Percentiles rank a stretch among this genome's conserved stretches.
Evolutionary conservation across 2,329 filamentous ascomycete species (phyloP).

Genomic region (Diplodia scrobiculata): DNA sequence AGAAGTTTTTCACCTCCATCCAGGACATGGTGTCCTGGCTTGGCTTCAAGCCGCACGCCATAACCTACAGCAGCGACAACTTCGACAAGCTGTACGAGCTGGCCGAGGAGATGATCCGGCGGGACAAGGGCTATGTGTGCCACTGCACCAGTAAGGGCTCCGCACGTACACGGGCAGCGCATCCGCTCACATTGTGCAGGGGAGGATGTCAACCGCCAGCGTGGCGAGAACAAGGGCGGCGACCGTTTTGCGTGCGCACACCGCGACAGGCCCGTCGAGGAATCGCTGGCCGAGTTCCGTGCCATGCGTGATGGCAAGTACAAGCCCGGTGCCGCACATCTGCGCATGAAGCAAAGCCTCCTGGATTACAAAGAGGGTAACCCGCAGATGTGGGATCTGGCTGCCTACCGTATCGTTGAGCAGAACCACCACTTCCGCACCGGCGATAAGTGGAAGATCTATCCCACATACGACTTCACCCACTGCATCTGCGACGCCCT

Average conservation of each 20-base stretch:
- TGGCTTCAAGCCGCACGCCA: conserved; percentile 73
- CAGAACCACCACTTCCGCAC: conserved; percentile 76
- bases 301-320: conserved; percentile 93
- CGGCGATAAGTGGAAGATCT: conserved; percentile 83
- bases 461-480: conserved; percentile 91
- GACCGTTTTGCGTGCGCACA: conserved; percentile 79
- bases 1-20: conserved; percentile 86
- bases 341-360: conserved; percentile 90
- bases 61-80: conserved; percentile 89
- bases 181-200: conserved; percentile 51
- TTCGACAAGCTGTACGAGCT: conserved; percentile 86
- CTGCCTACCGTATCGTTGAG: conserved; percentile 81
- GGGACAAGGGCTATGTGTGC: conserved; percentile 76
- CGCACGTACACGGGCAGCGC: not conserved
- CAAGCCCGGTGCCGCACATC: conserved; percentile 75
- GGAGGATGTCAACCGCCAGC: conserved; percentile 80
- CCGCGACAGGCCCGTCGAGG: conserved; percentile 71
- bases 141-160: conserved; percentile 65
- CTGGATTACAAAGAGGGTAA: conserved; percentile 67
- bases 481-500: conserved; percentile 92
- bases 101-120: conserved; percentile 77
- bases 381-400: conserved; percentile 95
- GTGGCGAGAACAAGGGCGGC: conserved; percentile 67
- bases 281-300: conserved; percentile 79
- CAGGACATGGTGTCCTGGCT: conserved; percentile 86